Evolutionary conservation across 768 basidiomycete species (phyloP), one percentile per base, ranked within the genome.

Genomic region (Boletus bicolor): DNA sequence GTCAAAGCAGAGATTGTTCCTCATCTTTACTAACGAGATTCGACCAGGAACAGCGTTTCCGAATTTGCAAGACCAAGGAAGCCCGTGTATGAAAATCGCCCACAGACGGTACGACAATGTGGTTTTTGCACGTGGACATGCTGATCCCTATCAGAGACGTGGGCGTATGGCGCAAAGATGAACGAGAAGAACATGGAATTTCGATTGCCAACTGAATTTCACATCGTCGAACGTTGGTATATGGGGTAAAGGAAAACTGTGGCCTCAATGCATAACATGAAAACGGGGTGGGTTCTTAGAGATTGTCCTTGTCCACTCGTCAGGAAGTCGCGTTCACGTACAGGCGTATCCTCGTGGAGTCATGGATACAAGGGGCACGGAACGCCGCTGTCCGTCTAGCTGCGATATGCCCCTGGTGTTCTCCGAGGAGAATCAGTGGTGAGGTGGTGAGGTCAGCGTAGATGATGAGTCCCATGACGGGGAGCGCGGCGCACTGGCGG

Each of bases 161-260:
- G 14, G 34, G 12, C 6, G 14, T 4, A 32, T 6, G 15, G 26
- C 36, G 3, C 24, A 8, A 36, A 30, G 28, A 37, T 21, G 46
- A 39, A 39, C 15, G 12, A 10, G 19, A 30, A 15, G 36, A 46
- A 34, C 26, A 26, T 37, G 36, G 4, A 4, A 28, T 12, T 24
- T 8, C 9, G 26, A 57, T 48, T 44, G 34, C 17, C 32, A 19
- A 24, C 5, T 6, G 24, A 50, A 61, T 48, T 55, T 55, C 53
- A 36, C 15, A 55, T 55, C 15, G 5, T n/a, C 10, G 9, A 59
- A 59, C n/a, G 19, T n/a, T 59, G 24, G 15, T 8, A 12, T 38
- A 37, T 21, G 26, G 34, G 34, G 32, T 12, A 12, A 32, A 26
- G 17, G 38, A n/a, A 54, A n/a, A 38, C 7, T 7, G 11, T 19